Evolutionary conservation across 768 basidiomycete species (phyloP), one percentile per base, ranked within the genome.

Genomic region (Boletus subcaerulescens): DNA sequence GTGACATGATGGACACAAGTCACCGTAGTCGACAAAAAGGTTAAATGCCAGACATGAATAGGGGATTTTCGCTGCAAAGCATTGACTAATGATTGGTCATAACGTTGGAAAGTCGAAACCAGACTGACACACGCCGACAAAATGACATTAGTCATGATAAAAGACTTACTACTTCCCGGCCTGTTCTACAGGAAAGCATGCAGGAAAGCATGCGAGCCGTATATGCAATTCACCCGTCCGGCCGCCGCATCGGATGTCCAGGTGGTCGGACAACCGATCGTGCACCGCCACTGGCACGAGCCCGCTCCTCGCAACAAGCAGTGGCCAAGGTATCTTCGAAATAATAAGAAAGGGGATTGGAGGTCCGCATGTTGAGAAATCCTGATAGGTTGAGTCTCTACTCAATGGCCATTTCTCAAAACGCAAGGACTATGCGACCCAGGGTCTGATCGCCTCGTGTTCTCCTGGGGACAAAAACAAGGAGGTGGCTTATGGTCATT

Each of bases 61-160:
- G 61, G 58, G 36, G 62, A 4, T 5, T 12, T 26, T 10, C 29
- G 29, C 26, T 29, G 33, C 14, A 35, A 35, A 4, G 10, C n/a
- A 22, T 32, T 63, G 62, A 64, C 61, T 57, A 54, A 64, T 40
- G 46, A 57, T 41, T 15, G 39, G 38, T 50, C 58, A 45, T 48
- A 11, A 6, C 29, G 33, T 15, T 18, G 33, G 31, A 10, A 15
- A 4, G 41, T 43, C 17, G 10, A 2, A 45, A 41, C n/a, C 26
- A 26, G 50, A 26, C 41, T 48, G 45, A 48, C 47, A 26, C 33
- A 36, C n/a, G 54, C 57, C 8, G 29, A 48, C 24, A 17, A 15
- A 29, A 29, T 9, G 29, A n/a, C 20, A 36, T 60, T 60, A 36
- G 58, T 59, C 55, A 56, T 53, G n/a, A 44, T 7, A 9, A 39